Percentiles rank a stretch among this genome's conserved stretches.
Conservation (phyloP, 1,284 basidiomycete genomes). For the Xerocomus nothofagi region DNA sequence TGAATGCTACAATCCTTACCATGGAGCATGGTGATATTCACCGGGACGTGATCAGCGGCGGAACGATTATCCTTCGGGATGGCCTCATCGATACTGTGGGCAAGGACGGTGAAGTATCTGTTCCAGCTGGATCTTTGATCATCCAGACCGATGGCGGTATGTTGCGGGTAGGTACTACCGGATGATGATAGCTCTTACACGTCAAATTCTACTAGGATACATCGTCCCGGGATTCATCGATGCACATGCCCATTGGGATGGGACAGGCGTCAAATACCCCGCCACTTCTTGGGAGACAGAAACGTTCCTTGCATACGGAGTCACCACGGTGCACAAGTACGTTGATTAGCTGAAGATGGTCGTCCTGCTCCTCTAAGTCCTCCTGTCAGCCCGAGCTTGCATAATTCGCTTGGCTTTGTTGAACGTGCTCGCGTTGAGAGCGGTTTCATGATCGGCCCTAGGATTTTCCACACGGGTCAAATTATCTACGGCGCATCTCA, state of each 20-base stretch:
- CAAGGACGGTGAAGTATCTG: slow-evolving; percentile 35
- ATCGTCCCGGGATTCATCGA: slow-evolving; percentile 73
- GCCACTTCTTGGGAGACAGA: slow-evolving; percentile 71
- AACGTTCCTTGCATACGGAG: slow-evolving; percentile 73
- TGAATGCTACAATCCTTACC: slow-evolving; percentile 66
- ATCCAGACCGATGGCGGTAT: slow-evolving; percentile 63
- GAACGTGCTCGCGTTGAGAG: slow-evolving; percentile 68
- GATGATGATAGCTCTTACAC: neutral
- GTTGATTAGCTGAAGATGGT: slow-evolving; percentile 15
- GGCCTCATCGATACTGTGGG: slow-evolving; percentile 58
- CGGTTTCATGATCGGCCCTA: slow-evolving; percentile 64
- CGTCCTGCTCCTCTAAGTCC: neutral
- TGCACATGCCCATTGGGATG: slow-evolving; percentile 72
- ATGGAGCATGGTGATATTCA: slow-evolving; percentile 46
- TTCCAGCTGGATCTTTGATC: slow-evolving; percentile 47
- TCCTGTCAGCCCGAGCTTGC: slow-evolving; percentile 56
- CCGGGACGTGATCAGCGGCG: slow-evolving; percentile 50
- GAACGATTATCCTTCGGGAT: slow-evolving; percentile 49
- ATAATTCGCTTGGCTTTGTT: slow-evolving; percentile 57
- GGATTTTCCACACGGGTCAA: slow-evolving; percentile 67
- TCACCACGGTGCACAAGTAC: slow-evolving; percentile 76
- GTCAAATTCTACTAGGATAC: slow-evolving; percentile 44
- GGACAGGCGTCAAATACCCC: slow-evolving; percentile 51
- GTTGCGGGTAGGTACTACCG: slow-evolving; percentile 14
- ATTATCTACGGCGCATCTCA: slow-evolving; percentile 64